Conservation (phyloP, 305 asterid species). For the Rubia peregrina region DNA sequence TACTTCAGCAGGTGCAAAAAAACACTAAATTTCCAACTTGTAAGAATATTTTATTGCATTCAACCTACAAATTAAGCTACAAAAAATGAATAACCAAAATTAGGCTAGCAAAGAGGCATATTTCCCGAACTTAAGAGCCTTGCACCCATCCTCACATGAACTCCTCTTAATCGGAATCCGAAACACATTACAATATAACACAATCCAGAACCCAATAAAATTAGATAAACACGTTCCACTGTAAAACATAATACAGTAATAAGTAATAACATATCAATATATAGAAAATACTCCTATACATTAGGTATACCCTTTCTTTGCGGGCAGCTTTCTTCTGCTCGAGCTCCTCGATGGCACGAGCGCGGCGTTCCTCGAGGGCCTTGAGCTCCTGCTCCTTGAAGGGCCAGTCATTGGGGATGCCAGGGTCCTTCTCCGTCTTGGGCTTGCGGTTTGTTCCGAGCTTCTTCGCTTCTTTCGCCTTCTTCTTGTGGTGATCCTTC, state of each 20-base stretch:
- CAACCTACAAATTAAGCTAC: neutral
- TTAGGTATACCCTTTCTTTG: slow-evolving; percentile 67
- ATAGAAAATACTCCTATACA: too few relatives aligned
- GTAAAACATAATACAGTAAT: too few relatives aligned
- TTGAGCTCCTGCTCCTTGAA: slow-evolving; percentile 90
- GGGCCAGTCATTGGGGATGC: slow-evolving; percentile 92
- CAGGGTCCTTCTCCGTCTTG: slow-evolving; percentile 83
- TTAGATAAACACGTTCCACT: neutral
- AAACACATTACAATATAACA: neutral
- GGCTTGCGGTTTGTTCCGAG: slow-evolving; percentile 49
- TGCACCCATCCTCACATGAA: too few relatives aligned
- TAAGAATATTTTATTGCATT: neutral
- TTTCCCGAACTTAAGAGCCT: neutral
- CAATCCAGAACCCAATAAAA: neutral
- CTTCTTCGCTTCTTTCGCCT: slow-evolving; percentile 77
- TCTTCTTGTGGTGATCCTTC: slow-evolving; percentile 90
- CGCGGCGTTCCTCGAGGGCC: slow-evolving; percentile 84
- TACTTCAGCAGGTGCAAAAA: neutral
- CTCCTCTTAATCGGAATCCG: too few relatives aligned
- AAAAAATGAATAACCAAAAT: neutral
- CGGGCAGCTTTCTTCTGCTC: slow-evolving; percentile 89
- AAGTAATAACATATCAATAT: too few relatives aligned
- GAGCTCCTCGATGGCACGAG: slow-evolving; percentile 59
- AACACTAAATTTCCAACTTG: neutral
- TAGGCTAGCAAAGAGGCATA: neutral